Evolutionary conservation across 352 stramenopile species (phyloP).

Genomic region (Phytophthora meadii): DNA sequence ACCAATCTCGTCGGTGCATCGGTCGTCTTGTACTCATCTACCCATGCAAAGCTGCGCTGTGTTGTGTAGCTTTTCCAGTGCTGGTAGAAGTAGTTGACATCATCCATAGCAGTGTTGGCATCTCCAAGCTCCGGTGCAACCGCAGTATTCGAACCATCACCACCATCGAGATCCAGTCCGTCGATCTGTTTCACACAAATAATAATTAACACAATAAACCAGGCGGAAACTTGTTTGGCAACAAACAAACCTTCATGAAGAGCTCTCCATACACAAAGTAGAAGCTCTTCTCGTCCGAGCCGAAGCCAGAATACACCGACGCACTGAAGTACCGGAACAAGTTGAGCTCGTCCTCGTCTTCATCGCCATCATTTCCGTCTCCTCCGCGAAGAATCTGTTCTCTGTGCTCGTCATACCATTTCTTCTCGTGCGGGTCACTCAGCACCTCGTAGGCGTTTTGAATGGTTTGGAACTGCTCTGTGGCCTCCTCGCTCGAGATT

Average conservation of each 20-base stretch:
- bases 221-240: slow-evolving; percentile 3
- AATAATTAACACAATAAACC: slow-evolving; percentile 1
- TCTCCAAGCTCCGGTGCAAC: slow-evolving; percentile 61
- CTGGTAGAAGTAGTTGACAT: slow-evolving; percentile 78
- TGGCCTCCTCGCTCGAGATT: slow-evolving; percentile 79
- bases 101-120: slow-evolving; percentile 47
- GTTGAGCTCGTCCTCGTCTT: slow-evolving; percentile 62
- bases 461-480: slow-evolving; percentile 84
- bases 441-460: slow-evolving; percentile 90
- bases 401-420: slow-evolving; percentile 91
- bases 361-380: slow-evolving; percentile 44
- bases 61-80: slow-evolving; percentile 83
- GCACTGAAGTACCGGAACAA: slow-evolving; percentile 85
- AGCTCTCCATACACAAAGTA: slow-evolving; percentile 77
- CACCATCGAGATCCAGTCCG: slow-evolving; percentile 54
- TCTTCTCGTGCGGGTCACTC: slow-evolving; percentile 83
- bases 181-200: slow-evolving; percentile 60
- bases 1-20: slow-evolving; percentile 82
- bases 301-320: slow-evolving; percentile 82
- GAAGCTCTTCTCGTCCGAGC: slow-evolving; percentile 76
- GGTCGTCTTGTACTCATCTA: slow-evolving; percentile 86
- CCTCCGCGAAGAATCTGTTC: slow-evolving; percentile 86
- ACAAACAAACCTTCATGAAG: slow-evolving; percentile 64
- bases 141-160: slow-evolving; percentile 7
- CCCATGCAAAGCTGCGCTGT: slow-evolving; percentile 76